These are phyloP conservation scores for Patellaria atrata DNA, from an alignment of 495 filamentous ascomycete species.

Conservation along the genomic window DNA sequence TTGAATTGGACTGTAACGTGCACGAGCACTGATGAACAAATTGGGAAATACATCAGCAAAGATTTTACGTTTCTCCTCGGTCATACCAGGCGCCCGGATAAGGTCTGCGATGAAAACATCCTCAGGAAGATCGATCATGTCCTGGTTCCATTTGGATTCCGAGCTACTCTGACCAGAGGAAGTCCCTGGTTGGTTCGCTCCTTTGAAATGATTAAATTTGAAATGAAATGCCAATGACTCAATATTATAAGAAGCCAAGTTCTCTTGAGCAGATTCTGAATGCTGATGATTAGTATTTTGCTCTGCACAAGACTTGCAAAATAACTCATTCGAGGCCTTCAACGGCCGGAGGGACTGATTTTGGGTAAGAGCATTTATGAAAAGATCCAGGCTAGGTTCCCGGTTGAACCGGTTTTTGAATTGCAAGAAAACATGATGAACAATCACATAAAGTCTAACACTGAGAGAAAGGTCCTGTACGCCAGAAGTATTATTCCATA, in stretches of 20 bases:
- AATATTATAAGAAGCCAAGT: conserved; percentile 36
- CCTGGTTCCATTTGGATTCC: conserved; percentile 44
- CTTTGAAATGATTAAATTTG: conserved; percentile 39
- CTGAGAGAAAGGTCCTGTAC: conserved; percentile 49
- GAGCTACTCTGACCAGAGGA: conserved; percentile 16
- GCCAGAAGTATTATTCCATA: conserved; percentile 45
- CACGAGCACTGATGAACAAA: no score
- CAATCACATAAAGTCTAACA: conserved; percentile 46
- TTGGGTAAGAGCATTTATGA: conserved; percentile 52
- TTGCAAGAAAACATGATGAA: conserved; percentile 44
- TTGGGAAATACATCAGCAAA: conserved; percentile 44
- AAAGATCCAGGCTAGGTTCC: conserved; percentile 42
- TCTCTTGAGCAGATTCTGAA: conserved; percentile 11
- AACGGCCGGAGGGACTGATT: conserved; percentile 52
- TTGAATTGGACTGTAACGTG: conserved; percentile 22
- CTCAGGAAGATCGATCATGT: conserved; percentile 59
- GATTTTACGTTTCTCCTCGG: conserved; percentile 39
- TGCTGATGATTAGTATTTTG: conserved; percentile 2
- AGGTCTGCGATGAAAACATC: conserved; percentile 33
- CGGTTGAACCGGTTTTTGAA: conserved; percentile 41
- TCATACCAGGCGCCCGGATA: conserved; percentile 36
- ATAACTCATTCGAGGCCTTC: conserved; percentile 47
- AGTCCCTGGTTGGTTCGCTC: conserved; percentile 20
- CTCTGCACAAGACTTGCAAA: conserved; percentile 43
- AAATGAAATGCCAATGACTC: conserved; percentile 55